Conservation (phyloP, 2,329 filamentous ascomycete genomes). For the Alternaria sp. region DNA sequence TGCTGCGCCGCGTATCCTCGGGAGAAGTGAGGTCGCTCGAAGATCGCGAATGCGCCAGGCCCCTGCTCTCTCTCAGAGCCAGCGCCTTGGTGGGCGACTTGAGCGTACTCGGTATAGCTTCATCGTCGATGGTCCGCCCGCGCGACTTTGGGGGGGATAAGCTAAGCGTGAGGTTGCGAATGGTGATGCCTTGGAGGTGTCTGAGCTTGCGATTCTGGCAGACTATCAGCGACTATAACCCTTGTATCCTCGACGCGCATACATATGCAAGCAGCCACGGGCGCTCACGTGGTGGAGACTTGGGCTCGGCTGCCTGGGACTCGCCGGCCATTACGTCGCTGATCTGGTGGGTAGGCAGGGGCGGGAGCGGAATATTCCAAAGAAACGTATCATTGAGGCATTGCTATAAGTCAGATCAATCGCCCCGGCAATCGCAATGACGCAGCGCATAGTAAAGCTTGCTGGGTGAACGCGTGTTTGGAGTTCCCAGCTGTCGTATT, state of each 20-base stretch:
- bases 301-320: constrained; percentile 14
- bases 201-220: constrained; percentile 81
- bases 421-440: constrained; percentile 5
- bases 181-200: constrained; percentile 83
- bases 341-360: neutral
- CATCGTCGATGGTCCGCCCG: constrained; percentile 74
- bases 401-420: neutral
- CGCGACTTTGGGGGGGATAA: constrained; percentile 55
- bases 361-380: neutral
- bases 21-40: constrained; percentile 58
- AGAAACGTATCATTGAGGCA: constrained; percentile 8
- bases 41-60: constrained; percentile 64
- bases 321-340: constrained; percentile 33
- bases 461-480: constrained; percentile 7
- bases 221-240: neutral
- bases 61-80: constrained; percentile 57
- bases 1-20: constrained; percentile 33
- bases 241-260: neutral
- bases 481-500: constrained; percentile 20
- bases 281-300: constrained; percentile 38
- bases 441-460: constrained; percentile 20
- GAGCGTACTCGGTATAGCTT: constrained; percentile 70
- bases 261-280: constrained; percentile 49
- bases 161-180: constrained; percentile 82
- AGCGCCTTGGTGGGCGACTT: constrained; percentile 72